Percentiles rank a stretch among this genome's conserved stretches.
Evolutionary conservation across 208 protist species (phyloP).

Genomic region (Leishmania braziliensis): DNA sequence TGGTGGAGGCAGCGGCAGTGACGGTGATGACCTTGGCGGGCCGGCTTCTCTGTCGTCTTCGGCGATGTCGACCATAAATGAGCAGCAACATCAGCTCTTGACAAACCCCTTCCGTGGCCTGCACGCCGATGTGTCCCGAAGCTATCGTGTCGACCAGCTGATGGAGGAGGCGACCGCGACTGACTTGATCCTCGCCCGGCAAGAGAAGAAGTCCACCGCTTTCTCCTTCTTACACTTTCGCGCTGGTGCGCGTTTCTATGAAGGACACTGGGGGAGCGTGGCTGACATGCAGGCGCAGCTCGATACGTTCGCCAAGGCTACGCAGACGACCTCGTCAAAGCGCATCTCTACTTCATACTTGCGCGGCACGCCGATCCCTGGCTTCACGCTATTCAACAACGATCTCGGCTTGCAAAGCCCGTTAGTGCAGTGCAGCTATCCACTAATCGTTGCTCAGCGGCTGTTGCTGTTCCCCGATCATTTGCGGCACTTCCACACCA

Average conservation of each 20-base stretch:
- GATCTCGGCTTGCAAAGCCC: conserved; percentile 41
- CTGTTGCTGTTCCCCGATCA: conserved; percentile 70
- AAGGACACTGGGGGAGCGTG: conserved; percentile 37
- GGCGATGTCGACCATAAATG: not conserved
- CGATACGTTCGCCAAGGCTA: conserved; percentile 7
- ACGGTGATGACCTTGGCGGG: not conserved
- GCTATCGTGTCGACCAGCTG: conserved; percentile 80
- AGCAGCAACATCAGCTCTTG: conserved; percentile 28
- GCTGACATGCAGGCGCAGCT: conserved; percentile 31
- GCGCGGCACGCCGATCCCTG: conserved; percentile 30
- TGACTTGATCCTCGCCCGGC: conserved; percentile 55
- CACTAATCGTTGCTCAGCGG: conserved; percentile 70
- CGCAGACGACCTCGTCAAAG: not conserved
- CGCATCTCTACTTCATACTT: conserved; percentile 2
- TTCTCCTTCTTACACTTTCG: conserved; percentile 73
- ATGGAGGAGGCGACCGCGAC: conserved; percentile 31
- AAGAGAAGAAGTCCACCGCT: conserved; percentile 62
- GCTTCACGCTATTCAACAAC: conserved; percentile 50
- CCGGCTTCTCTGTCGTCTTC: not conserved
- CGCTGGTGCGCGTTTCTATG: conserved; percentile 36
- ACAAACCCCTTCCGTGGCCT: conserved; percentile 75
- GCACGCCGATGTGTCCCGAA: conserved; percentile 58
- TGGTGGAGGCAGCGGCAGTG: not conserved
- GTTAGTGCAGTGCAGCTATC: conserved; percentile 46
- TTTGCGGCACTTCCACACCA: conserved; percentile 66